A percentile compares a stretch with the other conserved stretches of the same genome.
phyloP scores from a whole-genome alignment of 2,329 filamentous ascomycete species.

The Botrytis porri region DNA sequence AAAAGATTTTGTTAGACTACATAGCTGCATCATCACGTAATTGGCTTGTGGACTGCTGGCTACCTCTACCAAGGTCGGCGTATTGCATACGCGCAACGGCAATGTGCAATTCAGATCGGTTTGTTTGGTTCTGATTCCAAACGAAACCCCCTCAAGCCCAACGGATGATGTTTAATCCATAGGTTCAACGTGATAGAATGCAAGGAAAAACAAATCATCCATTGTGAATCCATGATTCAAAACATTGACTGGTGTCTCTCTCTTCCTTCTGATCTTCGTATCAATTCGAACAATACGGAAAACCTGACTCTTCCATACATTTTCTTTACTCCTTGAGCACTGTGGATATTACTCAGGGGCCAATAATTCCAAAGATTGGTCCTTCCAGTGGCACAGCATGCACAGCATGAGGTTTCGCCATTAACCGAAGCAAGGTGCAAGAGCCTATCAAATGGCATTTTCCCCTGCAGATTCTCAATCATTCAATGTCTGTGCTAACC shows the following conservation, averaged over 20 bases:
- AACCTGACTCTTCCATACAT: background rate
- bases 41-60: background rate
- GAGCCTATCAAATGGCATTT: background rate
- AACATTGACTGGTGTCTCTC: background rate
- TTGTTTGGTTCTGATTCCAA: background rate
- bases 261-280: background rate
- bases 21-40: background rate
- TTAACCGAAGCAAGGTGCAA: slow-evolving; percentile 9
- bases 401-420: slow-evolving; percentile 6
- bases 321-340: background rate
- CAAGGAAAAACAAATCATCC: background rate
- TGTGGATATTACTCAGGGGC: slow-evolving; percentile 18
- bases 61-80: background rate
- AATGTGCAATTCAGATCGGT: background rate
- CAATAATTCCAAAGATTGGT: slow-evolving; percentile 1
- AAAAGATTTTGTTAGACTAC: background rate
- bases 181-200: background rate
- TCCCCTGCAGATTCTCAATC: slow-evolving; percentile 3
- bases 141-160: background rate
- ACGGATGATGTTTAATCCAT: background rate
- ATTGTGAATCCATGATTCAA: background rate
- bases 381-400: slow-evolving; percentile 6
- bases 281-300: background rate
- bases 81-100: background rate
- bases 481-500: slow-evolving; percentile 5